These are phyloP conservation scores for Aspergillus glaucus DNA, from an alignment of 2,329 filamentous ascomycete genomes.

Conservation along the genomic window DNA sequence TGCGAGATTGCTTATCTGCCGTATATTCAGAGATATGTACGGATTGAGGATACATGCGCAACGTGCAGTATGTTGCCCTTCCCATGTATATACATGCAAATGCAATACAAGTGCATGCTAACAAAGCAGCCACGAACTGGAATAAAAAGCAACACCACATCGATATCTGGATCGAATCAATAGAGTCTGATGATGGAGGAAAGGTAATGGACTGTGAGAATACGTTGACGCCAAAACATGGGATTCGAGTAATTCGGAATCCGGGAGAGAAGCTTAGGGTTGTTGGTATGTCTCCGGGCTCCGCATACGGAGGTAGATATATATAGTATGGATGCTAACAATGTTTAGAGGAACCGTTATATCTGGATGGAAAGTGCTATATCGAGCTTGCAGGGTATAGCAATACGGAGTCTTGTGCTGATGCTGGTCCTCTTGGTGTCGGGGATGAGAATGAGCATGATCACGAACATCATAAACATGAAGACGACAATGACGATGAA, in stretches of 20 bases:
- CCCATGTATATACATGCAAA: no score
- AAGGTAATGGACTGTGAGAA: constrained; percentile 6
- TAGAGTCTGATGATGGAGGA: background rate
- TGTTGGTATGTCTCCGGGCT: background rate
- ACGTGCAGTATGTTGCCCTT: constrained; percentile 4
- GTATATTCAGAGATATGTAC: constrained; percentile 9
- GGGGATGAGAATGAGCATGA: background rate
- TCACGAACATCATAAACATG: background rate
- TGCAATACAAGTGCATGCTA: background rate
- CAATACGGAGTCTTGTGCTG: background rate
- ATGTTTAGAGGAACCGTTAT: background rate
- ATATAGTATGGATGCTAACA: background rate
- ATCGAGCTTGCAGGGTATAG: background rate
- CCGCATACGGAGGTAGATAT: background rate
- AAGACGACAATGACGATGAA: background rate
- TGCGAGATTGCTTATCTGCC: constrained; percentile 11
- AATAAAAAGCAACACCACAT: constrained; percentile 4
- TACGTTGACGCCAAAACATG: constrained; percentile 2
- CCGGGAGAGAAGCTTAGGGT: background rate
- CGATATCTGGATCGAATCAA: constrained; percentile 9
- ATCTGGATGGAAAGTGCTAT: background rate
- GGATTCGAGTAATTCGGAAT: background rate
- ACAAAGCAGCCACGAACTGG: constrained; percentile 3
- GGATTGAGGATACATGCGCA: constrained; percentile 7
- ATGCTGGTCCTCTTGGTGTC: background rate